Conservation (phyloP, 345 rosid species). For the Eucalyptus cloeziana region DNA sequence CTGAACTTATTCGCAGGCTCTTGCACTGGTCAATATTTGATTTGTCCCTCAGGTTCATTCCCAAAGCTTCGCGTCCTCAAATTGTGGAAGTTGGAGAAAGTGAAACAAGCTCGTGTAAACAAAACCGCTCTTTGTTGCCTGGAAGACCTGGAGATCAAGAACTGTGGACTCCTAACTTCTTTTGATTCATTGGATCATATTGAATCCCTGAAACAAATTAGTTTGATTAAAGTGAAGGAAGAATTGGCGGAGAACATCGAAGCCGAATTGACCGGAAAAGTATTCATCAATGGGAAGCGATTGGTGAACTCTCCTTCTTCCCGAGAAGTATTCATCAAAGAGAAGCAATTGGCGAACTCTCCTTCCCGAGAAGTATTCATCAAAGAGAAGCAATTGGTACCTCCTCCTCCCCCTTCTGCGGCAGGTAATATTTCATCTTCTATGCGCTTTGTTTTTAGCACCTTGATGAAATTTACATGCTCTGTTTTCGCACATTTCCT, state of each 20-base stretch:
- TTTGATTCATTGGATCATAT: neutral
- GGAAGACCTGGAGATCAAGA: neutral
- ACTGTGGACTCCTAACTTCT: neutral
- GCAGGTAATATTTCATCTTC: neutral
- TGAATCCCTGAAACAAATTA: neutral
- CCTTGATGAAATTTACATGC: neutral
- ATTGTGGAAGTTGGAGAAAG: slow-evolving; percentile 18
- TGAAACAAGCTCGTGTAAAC: neutral
- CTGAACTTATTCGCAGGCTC: slow-evolving; percentile 19
- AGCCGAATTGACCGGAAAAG: neutral
- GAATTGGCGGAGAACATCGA: neutral
- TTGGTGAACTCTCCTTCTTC: too few relatives aligned
- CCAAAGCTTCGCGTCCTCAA: slow-evolving; percentile 11
- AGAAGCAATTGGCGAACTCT: neutral
- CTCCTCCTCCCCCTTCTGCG: neutral
- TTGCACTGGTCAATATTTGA: neutral
- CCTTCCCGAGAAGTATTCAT: neutral
- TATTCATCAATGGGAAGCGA: too few relatives aligned
- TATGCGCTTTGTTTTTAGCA: neutral
- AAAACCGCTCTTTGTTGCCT: neutral
- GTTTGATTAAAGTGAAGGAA: neutral
- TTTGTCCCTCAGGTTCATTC: neutral
- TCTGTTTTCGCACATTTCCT: neutral
- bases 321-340: neutral
- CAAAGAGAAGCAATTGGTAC: neutral